A percentile compares a stretch with the other conserved stretches of the same genome.
Evolutionary conservation across 2,329 filamentous ascomycete species (phyloP).

Genomic region (Akanthomyces muscarius): DNA sequence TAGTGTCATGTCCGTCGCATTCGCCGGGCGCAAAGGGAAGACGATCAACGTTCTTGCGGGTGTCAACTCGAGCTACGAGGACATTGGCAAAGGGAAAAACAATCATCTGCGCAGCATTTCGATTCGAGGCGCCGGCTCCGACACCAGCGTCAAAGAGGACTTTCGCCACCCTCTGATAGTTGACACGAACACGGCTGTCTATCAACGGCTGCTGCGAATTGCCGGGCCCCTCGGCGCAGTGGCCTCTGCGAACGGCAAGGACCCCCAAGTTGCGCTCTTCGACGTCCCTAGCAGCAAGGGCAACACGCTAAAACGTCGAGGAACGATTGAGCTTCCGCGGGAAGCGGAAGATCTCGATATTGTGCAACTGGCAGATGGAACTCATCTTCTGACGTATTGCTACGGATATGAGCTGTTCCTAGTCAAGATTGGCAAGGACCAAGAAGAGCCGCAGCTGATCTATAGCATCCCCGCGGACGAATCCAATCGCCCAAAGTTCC

Average conservation of each 20-base stretch:
- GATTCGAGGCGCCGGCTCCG: slow-evolving; percentile 43
- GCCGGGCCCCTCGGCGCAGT: slow-evolving; percentile 68
- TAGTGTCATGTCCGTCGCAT: slow-evolving; percentile 77
- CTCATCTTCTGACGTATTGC: slow-evolving; percentile 74
- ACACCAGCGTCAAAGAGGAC: slow-evolving; percentile 28
- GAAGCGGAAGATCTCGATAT: slow-evolving; percentile 70
- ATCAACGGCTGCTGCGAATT: slow-evolving; percentile 57
- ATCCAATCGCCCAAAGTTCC: slow-evolving; percentile 47
- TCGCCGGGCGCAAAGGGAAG: slow-evolving; percentile 57
- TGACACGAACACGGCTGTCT: slow-evolving; percentile 46
- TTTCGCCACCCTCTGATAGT: slow-evolving; percentile 49
- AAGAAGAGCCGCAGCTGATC: slow-evolving; percentile 47
- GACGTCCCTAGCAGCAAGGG: slow-evolving; percentile 66
- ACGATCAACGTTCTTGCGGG: slow-evolving; percentile 62
- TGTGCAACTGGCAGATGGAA: slow-evolving; percentile 52
- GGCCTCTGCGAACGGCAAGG: slow-evolving; percentile 71
- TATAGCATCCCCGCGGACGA: slow-evolving; percentile 54
- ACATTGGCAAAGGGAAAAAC: slow-evolving; percentile 73
- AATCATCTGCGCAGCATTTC: slow-evolving; percentile 77
- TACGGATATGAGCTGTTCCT: slow-evolving; percentile 71
- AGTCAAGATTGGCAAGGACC: slow-evolving; percentile 51
- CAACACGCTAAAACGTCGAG: slow-evolving; percentile 43
- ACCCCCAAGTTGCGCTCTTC: slow-evolving; percentile 78
- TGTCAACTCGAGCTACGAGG: slow-evolving; percentile 73
- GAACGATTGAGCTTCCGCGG: slow-evolving; percentile 46